Evolutionary conservation across 2,329 filamentous ascomycete genomes (phyloP).

Genomic region (Bimuria novae-zelandiae): DNA sequence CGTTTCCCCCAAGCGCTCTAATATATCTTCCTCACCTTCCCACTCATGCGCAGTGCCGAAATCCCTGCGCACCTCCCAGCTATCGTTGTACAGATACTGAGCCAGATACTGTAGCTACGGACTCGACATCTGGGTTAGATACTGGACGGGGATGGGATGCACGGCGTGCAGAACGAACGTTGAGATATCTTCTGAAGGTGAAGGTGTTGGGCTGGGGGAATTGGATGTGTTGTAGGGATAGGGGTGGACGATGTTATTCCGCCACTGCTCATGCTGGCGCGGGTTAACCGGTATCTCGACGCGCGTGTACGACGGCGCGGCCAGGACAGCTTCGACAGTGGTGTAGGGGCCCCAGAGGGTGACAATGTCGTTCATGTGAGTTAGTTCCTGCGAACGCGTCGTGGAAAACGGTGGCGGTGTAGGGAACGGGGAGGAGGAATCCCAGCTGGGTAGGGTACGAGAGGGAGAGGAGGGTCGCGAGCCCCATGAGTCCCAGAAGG

Average conservation of each 20-base stretch:
- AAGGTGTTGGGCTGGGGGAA: neutral
- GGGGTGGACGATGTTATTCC: neutral
- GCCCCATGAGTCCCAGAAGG: neutral
- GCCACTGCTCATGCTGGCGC: constrained; percentile 1
- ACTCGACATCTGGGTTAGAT: neutral
- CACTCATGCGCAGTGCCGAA: too few species aligned
- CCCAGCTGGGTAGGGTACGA: neutral
- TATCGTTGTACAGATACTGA: neutral
- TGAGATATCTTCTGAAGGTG: neutral
- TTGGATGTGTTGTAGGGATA: too few species aligned
- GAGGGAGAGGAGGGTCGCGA: neutral
- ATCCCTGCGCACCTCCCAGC: neutral
- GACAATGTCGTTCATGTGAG: neutral
- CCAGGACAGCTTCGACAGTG: neutral
- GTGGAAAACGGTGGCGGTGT: neutral
- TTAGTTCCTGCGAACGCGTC: neutral
- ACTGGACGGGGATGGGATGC: neutral
- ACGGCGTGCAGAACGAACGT: constrained; percentile 1
- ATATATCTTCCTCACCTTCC: too few species aligned
- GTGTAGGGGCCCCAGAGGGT: neutral
- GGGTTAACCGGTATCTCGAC: constrained; percentile 6
- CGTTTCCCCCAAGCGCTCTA: too few species aligned
- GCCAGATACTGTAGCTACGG: neutral
- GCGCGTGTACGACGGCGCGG: neutral
- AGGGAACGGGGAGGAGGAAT: too few species aligned